These are phyloP conservation scores for Sporothrix euskadiensis DNA, from an alignment of 2,329 filamentous ascomycete genomes.

Conservation along the genomic window DNA sequence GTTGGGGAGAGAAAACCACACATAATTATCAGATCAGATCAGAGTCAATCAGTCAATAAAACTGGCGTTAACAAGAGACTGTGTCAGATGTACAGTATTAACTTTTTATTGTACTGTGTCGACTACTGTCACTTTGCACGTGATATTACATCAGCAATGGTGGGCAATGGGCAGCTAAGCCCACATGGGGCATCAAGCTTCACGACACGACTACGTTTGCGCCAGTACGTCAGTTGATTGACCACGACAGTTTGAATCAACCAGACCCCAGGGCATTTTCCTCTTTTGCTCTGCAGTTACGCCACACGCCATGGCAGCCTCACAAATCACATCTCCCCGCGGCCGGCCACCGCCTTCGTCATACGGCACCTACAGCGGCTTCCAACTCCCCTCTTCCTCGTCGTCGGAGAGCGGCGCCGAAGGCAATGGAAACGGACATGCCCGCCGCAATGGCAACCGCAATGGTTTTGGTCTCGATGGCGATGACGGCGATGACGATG, in stretches of 20 bases:
- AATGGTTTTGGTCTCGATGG: constrained; percentile 26
- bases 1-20: neutral
- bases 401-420: constrained; percentile 39
- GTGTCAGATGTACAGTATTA: neutral
- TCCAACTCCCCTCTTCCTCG: constrained; percentile 47
- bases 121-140: neutral
- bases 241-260: no score
- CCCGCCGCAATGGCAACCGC: constrained; percentile 1
- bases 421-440: constrained; percentile 18
- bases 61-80: neutral
- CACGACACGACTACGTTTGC: neutral
- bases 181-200: constrained; percentile 1
- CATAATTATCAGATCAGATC: constrained; percentile 14
- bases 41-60: neutral
- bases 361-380: constrained; percentile 41
- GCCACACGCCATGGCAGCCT: constrained; percentile 19
- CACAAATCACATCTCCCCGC: neutral
- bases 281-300: neutral
- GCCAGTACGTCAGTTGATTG: no score
- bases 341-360: constrained; percentile 34
- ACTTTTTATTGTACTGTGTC: neutral
- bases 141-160: constrained; percentile 5
- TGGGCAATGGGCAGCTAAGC: neutral
- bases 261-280: neutral
- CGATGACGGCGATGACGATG: constrained; percentile 49